Evolutionary conservation across 768 basidiomycete genomes (phyloP).

Genomic region (Tubosaeta sp.): DNA sequence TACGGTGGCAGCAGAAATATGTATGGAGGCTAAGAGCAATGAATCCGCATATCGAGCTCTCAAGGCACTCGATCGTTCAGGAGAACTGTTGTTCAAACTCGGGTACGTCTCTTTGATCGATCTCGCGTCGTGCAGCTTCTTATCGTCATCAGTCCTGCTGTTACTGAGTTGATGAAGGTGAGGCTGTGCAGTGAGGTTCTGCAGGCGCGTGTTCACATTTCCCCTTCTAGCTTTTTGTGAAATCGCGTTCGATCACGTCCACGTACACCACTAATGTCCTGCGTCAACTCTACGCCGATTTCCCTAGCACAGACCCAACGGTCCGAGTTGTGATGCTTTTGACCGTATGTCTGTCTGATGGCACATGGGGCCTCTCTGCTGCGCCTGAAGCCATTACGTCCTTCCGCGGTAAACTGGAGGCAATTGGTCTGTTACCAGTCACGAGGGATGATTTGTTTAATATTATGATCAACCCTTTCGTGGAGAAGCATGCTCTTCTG

Average conservation of each 20-base stretch:
- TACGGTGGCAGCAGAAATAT: slow-evolving; percentile 79
- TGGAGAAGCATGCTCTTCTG: slow-evolving; percentile 51
- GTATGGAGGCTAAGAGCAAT: slow-evolving; percentile 75
- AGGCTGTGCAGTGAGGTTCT: neutral
- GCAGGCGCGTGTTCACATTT: slow-evolving; percentile 2
- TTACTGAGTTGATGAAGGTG: slow-evolving; percentile 69
- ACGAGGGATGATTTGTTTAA: slow-evolving; percentile 56
- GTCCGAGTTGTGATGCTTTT: slow-evolving; percentile 75
- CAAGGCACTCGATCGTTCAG: slow-evolving; percentile 60
- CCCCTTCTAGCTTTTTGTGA: slow-evolving; percentile 56
- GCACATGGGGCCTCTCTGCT: slow-evolving; percentile 24
- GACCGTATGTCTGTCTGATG: slow-evolving; percentile 49
- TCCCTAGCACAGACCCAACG: slow-evolving; percentile 54
- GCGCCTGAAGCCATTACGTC: slow-evolving; percentile 24
- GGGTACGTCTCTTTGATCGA: slow-evolving; percentile 39
- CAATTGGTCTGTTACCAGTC: slow-evolving; percentile 51
- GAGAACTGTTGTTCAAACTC: slow-evolving; percentile 65
- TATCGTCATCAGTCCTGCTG: slow-evolving; percentile 34
- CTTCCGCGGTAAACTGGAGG: slow-evolving; percentile 50
- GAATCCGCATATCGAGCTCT: slow-evolving; percentile 65
- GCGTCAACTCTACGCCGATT: slow-evolving; percentile 61
- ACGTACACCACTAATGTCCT: slow-evolving; percentile 47
- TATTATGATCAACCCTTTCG: slow-evolving; percentile 65
- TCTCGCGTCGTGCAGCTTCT: neutral
- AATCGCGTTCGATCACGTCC: slow-evolving; percentile 60